Evolutionary conservation across 345 rosid genomes (phyloP), one percentile per base, ranked within the genome.

Genomic region (Erodium maritimum): DNA sequence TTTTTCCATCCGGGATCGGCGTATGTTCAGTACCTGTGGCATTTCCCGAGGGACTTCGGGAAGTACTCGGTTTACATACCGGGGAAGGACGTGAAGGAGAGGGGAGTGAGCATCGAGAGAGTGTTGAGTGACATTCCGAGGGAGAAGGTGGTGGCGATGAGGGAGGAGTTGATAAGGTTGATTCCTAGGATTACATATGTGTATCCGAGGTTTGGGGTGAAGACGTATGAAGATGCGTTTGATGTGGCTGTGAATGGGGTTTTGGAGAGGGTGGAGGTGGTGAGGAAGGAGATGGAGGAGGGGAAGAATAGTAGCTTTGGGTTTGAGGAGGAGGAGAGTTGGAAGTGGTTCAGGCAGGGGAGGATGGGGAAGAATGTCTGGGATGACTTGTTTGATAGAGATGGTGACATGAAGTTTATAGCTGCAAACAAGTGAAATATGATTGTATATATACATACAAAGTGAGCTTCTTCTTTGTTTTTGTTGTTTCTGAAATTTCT

Each of bases 1-100:
- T 90, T 87, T 74, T 90, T 90, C 78, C 94, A 90, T 58, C 88
- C 94, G 0, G 94, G 91, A 0, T 85, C 97, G 0, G 88, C 86
- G 17, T 90, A 87, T 50, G 94, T 76, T 3, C 95, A 90, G 51
- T 87, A 87, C 56, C 18, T 77, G 46, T 90, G 97, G 94, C 95
- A 91, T 65, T 67, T 91, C 4, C 94, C 97, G 0, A 78, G 65
- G 68, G 84, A 85, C 51, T 76, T 77, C 4, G 29, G 45, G 0
- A 82, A 74, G 25, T 87, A 85, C 34, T 90, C 91, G 0, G 89
- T 82, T 14, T 78, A 82, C 61, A 87, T 87, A 65, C 75, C 89
- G 8, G 83, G 21, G 20, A 65, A 69, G 5, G 75, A 66, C 0
- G 74, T 81, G 19, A 86, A 73, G 56, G 65, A 72, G 5, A 80